Evolutionary conservation across 2,329 filamentous ascomycete species (phyloP), one percentile per base, ranked within the genome.

Genomic region (Claviceps capensis): DNA sequence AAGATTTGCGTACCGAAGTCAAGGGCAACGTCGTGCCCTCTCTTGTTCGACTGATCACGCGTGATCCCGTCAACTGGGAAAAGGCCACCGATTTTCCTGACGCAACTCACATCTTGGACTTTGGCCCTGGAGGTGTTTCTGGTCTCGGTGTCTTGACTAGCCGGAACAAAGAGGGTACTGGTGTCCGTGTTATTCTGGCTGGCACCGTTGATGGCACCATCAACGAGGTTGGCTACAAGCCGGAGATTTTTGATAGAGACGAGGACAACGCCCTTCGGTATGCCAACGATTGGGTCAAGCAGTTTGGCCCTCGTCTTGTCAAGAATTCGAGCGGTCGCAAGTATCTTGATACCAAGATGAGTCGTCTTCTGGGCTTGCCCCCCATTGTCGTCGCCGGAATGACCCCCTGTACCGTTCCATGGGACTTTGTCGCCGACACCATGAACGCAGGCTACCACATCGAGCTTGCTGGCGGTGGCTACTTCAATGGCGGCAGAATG

Each of bases 141-240:
- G 94, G 94, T 57, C 83, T 98, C 22, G 94, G 93, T 63, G 87
- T 95, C 46, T 75, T 98, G 57, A 98, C 93, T 53, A 97, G 95
- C 76, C 88, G 93, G 62, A 98, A 97, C 78, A 98, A 98, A 75
- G 94, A 98, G 68, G 93, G 93, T 57, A 97, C 89, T 53, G 93
- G 93, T 62, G 93, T 98, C 38, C 88, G 91, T 55, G 90, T 98
- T 58, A 95, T 98, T 58, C 78, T 98, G 53, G 93, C 89, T 44
- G 93, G 94, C 57, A 80, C 88, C n/a, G 85, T 98, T 61, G 87
- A 91, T 62, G 91, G 91, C 49, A 89, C 89, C 19, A 85, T 94
- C 54, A 76, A 79, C 36, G 93, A 97, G 68, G 85, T 98, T 56
- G 93, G 93, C 52, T 98, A 96, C 76, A 98, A 98, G 77, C 86